A percentile compares a stretch with the other conserved stretches of the same genome.
phyloP scores from a whole-genome alignment of 2,329 filamentous ascomycete genomes.

The Talaromyces sp. region DNA sequence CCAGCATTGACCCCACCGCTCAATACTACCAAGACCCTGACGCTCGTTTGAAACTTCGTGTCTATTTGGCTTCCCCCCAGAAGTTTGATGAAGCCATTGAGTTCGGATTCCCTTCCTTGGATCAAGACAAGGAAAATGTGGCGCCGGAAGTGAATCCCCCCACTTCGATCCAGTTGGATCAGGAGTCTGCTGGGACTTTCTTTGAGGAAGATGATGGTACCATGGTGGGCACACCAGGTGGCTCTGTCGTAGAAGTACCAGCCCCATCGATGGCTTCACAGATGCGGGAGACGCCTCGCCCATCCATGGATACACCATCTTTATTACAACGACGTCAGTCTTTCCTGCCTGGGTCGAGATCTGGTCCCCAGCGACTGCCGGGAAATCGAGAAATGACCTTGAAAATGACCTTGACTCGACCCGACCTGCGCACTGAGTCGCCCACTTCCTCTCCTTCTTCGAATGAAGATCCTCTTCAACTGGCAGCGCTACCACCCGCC shows the following conservation, averaged over 20 bases:
- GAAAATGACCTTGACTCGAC: conserved; percentile 90
- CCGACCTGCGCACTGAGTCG: conserved; percentile 68
- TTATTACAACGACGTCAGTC: conserved; percentile 20
- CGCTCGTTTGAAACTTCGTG: conserved; percentile 79
- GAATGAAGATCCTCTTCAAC: conserved; percentile 59
- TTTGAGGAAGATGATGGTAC: conserved; percentile 52
- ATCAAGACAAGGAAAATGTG: conserved; percentile 34
- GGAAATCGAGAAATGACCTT: conserved; percentile 87
- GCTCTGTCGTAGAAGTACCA: conserved; percentile 26
- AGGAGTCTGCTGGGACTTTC: conserved; percentile 56
- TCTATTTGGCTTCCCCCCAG: conserved; percentile 84
- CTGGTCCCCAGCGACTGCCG: conserved; percentile 55
- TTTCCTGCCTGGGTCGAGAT: conserved; percentile 30
- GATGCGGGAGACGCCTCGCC: conserved; percentile 12
- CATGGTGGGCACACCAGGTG: conserved; percentile 37
- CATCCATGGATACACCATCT: conserved; percentile 20
- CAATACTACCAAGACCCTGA: conserved; percentile 90
- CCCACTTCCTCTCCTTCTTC: conserved; percentile 57
- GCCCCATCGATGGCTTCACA: conserved; percentile 21
- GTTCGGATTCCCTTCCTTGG: conserved; percentile 75
- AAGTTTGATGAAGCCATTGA: conserved; percentile 96
- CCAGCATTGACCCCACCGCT: conserved; percentile 69
- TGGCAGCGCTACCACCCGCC: conserved; percentile 54
- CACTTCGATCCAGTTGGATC: conserved; percentile 41
- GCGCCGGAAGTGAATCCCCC: conserved; percentile 19